phyloP scores from a whole-genome alignment of 177 flowering plant genomes.

The Vitis hybrid region DNA sequence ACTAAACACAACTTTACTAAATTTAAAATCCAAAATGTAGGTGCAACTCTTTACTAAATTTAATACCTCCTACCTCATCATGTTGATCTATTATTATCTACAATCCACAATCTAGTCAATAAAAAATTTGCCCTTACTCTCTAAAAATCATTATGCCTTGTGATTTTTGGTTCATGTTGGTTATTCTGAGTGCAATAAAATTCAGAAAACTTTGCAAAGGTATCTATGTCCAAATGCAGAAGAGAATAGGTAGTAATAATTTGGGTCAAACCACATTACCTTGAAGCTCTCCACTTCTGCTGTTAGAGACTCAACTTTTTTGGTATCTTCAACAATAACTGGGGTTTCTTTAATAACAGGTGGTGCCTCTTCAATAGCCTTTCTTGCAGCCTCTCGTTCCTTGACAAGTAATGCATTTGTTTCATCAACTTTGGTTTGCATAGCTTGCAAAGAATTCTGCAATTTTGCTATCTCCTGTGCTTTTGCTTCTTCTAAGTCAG shows the following conservation, averaged over 20 bases:
- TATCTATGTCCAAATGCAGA: not conserved
- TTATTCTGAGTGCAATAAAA: no score
- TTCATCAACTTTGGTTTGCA: conserved; percentile 84
- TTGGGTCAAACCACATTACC: conserved; percentile 39
- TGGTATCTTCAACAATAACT: conserved; percentile 83
- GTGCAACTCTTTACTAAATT: not conserved
- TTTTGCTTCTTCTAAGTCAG: conserved; percentile 94
- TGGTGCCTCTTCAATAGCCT: conserved; percentile 92
- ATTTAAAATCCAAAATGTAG: not conserved
- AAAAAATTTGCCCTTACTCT: not conserved
- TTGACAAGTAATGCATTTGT: conserved; percentile 63
- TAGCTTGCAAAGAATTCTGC: conserved; percentile 63
- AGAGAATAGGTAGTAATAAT: not conserved
- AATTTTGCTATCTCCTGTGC: conserved; percentile 73
- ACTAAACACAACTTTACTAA: no score
- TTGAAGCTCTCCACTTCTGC: conserved; percentile 69
- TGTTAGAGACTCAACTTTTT: conserved; percentile 64
- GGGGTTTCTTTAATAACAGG: conserved; percentile 87
- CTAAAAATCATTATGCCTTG: not conserved
- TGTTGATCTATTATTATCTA: not conserved
- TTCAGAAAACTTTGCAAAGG: no score
- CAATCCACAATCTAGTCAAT: not conserved
- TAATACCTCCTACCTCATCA: not conserved
- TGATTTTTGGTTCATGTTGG: no score
- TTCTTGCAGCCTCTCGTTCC: conserved; percentile 76